Evolutionary conservation across 148 eudicot species (phyloP), one percentile per base, ranked within the genome.

Genomic region (Heliosperma pusillum): DNA sequence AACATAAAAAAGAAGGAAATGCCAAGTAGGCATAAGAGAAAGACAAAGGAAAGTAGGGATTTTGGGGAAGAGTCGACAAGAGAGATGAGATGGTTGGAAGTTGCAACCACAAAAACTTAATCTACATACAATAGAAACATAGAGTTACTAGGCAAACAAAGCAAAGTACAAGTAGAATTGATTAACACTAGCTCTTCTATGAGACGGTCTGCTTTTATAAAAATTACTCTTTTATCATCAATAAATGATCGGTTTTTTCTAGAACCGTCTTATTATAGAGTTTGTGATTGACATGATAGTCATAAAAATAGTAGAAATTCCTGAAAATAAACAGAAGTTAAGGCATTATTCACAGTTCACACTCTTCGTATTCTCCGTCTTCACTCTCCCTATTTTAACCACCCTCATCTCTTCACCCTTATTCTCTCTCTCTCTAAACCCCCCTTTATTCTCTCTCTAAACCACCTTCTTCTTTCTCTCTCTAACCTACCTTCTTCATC

Each of bases 361-460:
- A 59, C 71, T 77, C 83, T 73, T 82, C 85, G 80, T 81, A 78
- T 79, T 79, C 82, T 81, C 87, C 84, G 82, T 76, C 87, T 73
- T 67, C 71, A 65, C 20, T 30, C 53, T 55, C 66, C 66, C 76
- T 72, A 75, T 76, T 80, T 76, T 76, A 76, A 76, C 75, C 76
- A 76, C 66, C 36, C 50, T 17, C n/a, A 13, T 30, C 12, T 13
- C 55, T 7, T 36, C 5, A 2, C 21, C n/a, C 69, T 17, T 29
- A 16, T 57, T 3, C 21, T 20, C 61, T 16, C 44, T 72, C 75
- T 20, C 68, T 19, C 47, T 66, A 19, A 27, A 36, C 53, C 68
- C 70, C 27, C 12, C 33, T 20, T 61, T 13, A 25, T 12, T 11
- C 25, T 61, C 30, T 47, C 47, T 73, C 58, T 68, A 44, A 8